A percentile compares a stretch with the other conserved stretches of the same genome.
phyloP scores from a whole-genome alignment of 306 rosid genomes.

The Rosa persica region DNA sequence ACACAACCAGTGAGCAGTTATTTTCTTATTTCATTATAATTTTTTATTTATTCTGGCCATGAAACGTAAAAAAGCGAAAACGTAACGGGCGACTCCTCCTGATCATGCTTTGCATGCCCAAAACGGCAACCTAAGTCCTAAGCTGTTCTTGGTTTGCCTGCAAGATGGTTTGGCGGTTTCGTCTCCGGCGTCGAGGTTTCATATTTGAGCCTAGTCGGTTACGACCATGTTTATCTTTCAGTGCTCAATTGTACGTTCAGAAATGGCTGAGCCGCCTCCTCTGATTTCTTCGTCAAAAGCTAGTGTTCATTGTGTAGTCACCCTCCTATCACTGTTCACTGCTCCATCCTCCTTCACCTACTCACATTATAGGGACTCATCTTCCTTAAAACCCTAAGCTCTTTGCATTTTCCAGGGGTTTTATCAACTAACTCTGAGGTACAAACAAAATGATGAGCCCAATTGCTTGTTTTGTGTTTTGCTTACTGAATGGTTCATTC shows the following conservation, averaged over 20 bases:
- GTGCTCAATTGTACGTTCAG: not conserved
- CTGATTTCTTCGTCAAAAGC: too few relatives aligned
- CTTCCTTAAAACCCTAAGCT: not conserved
- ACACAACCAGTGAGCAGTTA: not conserved
- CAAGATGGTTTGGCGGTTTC: not conserved
- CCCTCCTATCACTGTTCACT: too few relatives aligned
- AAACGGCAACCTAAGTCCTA: too few relatives aligned
- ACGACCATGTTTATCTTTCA: too few relatives aligned
- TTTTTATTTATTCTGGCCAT: too few relatives aligned
- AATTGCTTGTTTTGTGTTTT: not conserved
- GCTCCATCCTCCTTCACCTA: too few relatives aligned
- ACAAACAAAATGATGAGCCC: too few relatives aligned
- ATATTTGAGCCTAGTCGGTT: not conserved
- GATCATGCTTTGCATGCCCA: too few relatives aligned
- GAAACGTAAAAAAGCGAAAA: too few relatives aligned
- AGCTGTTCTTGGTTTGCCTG: too few relatives aligned
- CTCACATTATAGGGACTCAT: not conserved
- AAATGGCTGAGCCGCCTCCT: not conserved
- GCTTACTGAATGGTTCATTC: not conserved
- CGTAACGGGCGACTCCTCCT: not conserved
- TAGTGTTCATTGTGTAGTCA: not conserved
- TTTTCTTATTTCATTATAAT: too few relatives aligned
- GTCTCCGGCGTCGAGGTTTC: not conserved
- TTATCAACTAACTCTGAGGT: too few relatives aligned
- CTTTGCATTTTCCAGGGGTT: not conserved